Base-by-base conservation (phyloP, 352 stramenopile genomes). In the Phytophthora agathidicida region DNA sequence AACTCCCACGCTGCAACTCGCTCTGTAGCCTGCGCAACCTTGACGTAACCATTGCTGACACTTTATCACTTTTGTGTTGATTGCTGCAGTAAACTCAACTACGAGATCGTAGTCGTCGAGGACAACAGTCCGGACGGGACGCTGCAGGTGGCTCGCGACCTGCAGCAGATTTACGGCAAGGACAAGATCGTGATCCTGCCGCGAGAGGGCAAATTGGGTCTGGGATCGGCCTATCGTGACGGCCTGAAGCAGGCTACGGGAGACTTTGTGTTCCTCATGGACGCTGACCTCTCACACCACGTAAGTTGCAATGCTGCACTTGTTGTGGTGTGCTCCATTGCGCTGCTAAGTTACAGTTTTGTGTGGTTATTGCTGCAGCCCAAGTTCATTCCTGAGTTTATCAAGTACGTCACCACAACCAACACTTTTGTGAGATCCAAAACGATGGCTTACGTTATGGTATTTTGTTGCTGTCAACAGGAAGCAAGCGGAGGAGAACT, bases 281-380 rank as follows among this genome's bases (percentile, higher is more conserved):
- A 99, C 80, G 97, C 97, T 16, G 97, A 99, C 75, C 83, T 99
- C 28, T 98, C 91, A 52, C 97, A 99, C 74, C 97, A 99, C 80
- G 86, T 96, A 62, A 37, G 61, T 65, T 14, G 6, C n/a, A n/a
- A n/a, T n/a, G n/a, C n/a, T n/a, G n/a, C n/a, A n/a, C 26, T 20
- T 43, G 7, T n/a, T 33, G 22, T 42, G 7, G 17, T 30, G 16
- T 19, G 16, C 1, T 39, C 3, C 11, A 24, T 37, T 13, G 19
- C 14, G 6, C 16, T 30, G 13, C 30, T 45, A 3, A 58, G 8
- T 7, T 33, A 3, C 19, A 33, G 26, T 57, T 3, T 14, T 45
- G 9, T 54, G 7, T 50, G 28, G 0, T 23, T 42, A 22, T 50
- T 16, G 10, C 14, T 59, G 11, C 57, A 96, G 85, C 97, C 97